Evolutionary conservation across 2,329 filamentous ascomycete species (phyloP).

Genomic region (Neocucurbitaria cava): DNA sequence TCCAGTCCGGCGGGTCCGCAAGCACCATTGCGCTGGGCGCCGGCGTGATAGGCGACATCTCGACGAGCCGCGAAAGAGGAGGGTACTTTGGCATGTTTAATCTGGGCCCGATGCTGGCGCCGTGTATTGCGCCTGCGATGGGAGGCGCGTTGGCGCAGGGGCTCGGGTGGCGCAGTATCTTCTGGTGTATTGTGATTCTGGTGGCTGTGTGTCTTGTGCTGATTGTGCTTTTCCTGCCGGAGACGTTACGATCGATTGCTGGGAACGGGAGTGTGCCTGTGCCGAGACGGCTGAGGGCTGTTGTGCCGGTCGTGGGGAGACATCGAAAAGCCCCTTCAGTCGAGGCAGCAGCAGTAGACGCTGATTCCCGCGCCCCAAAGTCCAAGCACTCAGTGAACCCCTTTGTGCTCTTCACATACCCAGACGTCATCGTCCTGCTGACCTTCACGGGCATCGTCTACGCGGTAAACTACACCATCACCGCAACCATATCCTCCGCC

Average conservation of each 20-base stretch:
- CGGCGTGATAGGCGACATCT: conserved; percentile 75
- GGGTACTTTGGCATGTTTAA: conserved; percentile 73
- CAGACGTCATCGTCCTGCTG: conserved; percentile 52
- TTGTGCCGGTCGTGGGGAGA: conserved; percentile 32
- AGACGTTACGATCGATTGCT: conserved; percentile 52
- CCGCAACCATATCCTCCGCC: conserved; percentile 36
- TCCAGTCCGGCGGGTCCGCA: conserved; percentile 50
- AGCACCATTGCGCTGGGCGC: conserved; percentile 65
- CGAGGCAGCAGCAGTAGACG: conserved; percentile 3
- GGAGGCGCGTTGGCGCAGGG: conserved; percentile 45
- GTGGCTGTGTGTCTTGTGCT: conserved; percentile 44
- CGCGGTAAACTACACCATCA: conserved; percentile 41
- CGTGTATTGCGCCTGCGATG: conserved; percentile 40
- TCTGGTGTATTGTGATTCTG: conserved; percentile 51
- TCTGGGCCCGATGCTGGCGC: conserved; percentile 53
- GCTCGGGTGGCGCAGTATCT: conserved; percentile 47
- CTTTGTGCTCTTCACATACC: conserved; percentile 35
- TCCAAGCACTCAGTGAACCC: conserved; percentile 35
- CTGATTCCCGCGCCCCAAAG: conserved; percentile 18
- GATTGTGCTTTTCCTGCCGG: conserved; percentile 49
- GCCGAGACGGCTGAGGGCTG: conserved; percentile 25
- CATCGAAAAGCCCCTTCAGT: conserved; percentile 28
- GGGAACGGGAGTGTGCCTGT: conserved; percentile 45
- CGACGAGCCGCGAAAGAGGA: conserved; percentile 72
- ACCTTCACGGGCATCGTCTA: conserved; percentile 45